A percentile compares a stretch with the other conserved stretches of the same genome.
phyloP scores from a whole-genome alignment of 2,329 filamentous ascomycete genomes.

The Pseudogymnoascus sp. region DNA sequence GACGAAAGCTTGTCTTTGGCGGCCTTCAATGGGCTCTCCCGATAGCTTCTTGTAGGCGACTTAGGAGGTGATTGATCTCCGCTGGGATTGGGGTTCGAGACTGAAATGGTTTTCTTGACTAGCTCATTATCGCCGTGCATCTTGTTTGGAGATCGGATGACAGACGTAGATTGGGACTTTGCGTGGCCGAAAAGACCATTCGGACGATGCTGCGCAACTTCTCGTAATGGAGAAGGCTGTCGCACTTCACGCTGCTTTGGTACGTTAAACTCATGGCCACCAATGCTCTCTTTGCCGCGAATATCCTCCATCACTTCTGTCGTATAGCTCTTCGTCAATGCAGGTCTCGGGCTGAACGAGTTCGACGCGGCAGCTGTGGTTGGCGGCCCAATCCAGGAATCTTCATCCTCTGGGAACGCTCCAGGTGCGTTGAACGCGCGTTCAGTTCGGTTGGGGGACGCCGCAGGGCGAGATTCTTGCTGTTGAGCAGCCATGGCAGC shows the following conservation, averaged over 20 bases:
- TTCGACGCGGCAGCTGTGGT: constrained; percentile 24
- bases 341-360: constrained; percentile 41
- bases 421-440: constrained; percentile 40
- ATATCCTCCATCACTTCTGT: constrained; percentile 54
- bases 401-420: constrained; percentile 52
- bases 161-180: constrained; percentile 58
- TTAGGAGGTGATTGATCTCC: constrained; percentile 32
- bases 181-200: constrained; percentile 40
- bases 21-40: constrained; percentile 78
- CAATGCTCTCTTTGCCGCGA: constrained; percentile 40
- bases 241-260: constrained; percentile 35
- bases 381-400: constrained; percentile 54
- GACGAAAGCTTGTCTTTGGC: constrained; percentile 91
- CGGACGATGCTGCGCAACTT: constrained; percentile 22
- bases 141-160: constrained; percentile 44
- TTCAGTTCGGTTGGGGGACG: constrained; percentile 15
- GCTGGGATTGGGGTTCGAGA: constrained; percentile 24
- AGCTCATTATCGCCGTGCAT: constrained; percentile 27
- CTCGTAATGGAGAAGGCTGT: constrained; percentile 23
- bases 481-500: constrained; percentile 17
- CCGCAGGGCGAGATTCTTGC: constrained; percentile 16
- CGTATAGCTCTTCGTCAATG: constrained; percentile 52
- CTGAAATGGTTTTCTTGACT: constrained; percentile 54
- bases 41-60: constrained; percentile 48
- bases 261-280: constrained; percentile 40